Percentiles rank a stretch among this genome's conserved stretches.
These are phyloP conservation scores for Pestalotiopsis sp. DNA, from an alignment of 2,329 filamentous ascomycete species.

Conservation along the genomic window DNA sequence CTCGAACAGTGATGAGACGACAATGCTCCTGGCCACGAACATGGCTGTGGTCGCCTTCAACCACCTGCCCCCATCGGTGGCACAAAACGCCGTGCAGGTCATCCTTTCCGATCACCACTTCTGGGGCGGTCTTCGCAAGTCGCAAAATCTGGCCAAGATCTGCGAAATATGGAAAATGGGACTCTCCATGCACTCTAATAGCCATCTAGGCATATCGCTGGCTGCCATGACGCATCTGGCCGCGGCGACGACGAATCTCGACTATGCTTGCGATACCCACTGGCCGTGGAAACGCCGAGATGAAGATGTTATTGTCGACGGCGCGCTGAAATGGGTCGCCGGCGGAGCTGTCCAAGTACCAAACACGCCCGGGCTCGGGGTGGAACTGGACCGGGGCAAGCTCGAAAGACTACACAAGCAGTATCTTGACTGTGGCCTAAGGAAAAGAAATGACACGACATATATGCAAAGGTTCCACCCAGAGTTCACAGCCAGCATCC, in stretches of 20 bases:
- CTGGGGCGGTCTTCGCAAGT: constrained; percentile 44
- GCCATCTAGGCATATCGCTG: constrained; percentile 43
- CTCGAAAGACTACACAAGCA: constrained; percentile 37
- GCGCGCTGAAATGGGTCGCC: constrained; percentile 37
- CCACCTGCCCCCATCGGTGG: constrained; percentile 40
- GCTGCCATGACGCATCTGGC: constrained; percentile 46
- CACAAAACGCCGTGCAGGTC: constrained; percentile 42
- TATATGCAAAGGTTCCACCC: constrained; percentile 13
- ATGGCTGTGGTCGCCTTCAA: constrained; percentile 45
- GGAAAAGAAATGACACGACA: constrained; percentile 27
- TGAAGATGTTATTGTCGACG: constrained; percentile 42
- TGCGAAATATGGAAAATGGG: constrained; percentile 42
- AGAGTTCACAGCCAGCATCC: constrained; percentile 9
- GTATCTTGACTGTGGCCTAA: constrained; percentile 39
- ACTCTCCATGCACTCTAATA: constrained; percentile 44
- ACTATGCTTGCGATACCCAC: constrained; percentile 46
- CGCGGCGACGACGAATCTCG: constrained; percentile 41
- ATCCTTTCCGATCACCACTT: constrained; percentile 45
- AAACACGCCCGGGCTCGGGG: constrained; percentile 34
- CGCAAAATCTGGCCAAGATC: constrained; percentile 39
- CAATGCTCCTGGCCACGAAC: constrained; percentile 45
- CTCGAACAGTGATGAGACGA: constrained; percentile 33
- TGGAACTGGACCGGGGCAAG: constrained; percentile 40
- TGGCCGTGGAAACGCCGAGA: constrained; percentile 47
- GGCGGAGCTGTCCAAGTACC: constrained; percentile 38